These are phyloP conservation scores for Monosporozyma aquatica DNA, from an alignment of 805 yeast genomes.

Conservation along the genomic window DNA sequence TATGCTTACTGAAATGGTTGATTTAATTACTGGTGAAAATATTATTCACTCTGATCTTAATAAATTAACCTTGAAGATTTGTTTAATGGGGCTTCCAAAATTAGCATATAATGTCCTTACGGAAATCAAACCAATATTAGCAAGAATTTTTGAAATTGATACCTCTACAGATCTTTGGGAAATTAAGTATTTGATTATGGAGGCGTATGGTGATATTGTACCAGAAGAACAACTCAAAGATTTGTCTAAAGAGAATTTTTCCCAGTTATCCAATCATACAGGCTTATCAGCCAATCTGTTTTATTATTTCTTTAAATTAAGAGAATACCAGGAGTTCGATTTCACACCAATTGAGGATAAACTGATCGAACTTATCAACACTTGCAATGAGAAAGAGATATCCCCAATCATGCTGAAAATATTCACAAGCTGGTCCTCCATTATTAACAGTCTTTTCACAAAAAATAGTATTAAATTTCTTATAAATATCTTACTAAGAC, in stretches of 20 bases:
- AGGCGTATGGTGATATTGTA: conserved; percentile 37
- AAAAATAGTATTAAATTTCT: conserved; percentile 26
- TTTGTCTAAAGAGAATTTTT: conserved; percentile 3
- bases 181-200: conserved; percentile 38
- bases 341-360: conserved; percentile 10
- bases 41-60: conserved; percentile 7
- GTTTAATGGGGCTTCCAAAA: conserved; percentile 35
- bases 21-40: conserved; percentile 5
- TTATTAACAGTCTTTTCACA: conserved; percentile 33
- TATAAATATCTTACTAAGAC: conserved; percentile 24
- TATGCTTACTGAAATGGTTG: conserved; percentile 18
- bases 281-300: conserved; percentile 17
- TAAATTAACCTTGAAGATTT: conserved; percentile 23
- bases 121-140: conserved; percentile 18
- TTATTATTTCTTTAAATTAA: conserved; percentile 39
- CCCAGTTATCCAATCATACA: neutral
- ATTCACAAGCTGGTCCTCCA: conserved; percentile 48
- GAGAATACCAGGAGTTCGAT: conserved; percentile 36
- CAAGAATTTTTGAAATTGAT: conserved; percentile 19
- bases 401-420: conserved; percentile 10
- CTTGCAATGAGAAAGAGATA: conserved; percentile 1
- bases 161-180: conserved; percentile 33
- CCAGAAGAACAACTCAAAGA: conserved; percentile 19
- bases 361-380: conserved; percentile 22
- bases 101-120: conserved; percentile 25